A percentile compares a stretch with the other conserved stretches of the same genome.
phyloP scores from a whole-genome alignment of 1,139 yeast species.

The Eremothecium gossypii region DNA sequence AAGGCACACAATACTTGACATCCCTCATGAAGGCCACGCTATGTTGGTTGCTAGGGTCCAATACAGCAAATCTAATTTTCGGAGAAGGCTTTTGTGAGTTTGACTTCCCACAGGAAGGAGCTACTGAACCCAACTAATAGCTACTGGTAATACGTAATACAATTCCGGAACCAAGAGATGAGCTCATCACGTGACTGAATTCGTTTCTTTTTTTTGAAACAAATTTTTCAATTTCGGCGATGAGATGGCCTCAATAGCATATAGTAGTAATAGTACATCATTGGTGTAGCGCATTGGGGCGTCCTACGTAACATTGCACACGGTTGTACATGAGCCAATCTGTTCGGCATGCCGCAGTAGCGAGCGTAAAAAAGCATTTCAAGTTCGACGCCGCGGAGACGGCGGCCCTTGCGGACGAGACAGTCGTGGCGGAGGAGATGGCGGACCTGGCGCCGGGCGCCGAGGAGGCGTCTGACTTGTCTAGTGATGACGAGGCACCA shows the following conservation, averaged over 20 bases:
- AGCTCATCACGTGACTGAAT: conserved; percentile 4
- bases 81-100: conserved; percentile 10
- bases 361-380: conserved; percentile 11
- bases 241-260: conserved; percentile 6
- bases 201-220: conserved; percentile 1
- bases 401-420: background rate
- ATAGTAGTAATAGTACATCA: too few species aligned
- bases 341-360: conserved; percentile 1
- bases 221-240: conserved; percentile 1
- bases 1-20: conserved; percentile 8
- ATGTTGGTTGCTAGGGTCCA: conserved; percentile 10
- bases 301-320: too few species aligned
- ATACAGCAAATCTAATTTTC: conserved; percentile 8
- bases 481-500: conserved; percentile 32
- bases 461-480: conserved; percentile 16
- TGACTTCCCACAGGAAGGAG: background rate
- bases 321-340: too few species aligned
- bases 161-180: background rate
- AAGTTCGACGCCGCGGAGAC: conserved; percentile 16
- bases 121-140: conserved; percentile 1
- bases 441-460: background rate
- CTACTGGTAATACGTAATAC: conserved; percentile 2
- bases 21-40: conserved; percentile 8
- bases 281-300: too few species aligned
- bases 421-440: too few species aligned